These are phyloP conservation scores for Stentor roeselii DNA, from an alignment of 73 alveolate genomes.

Conservation along the genomic window DNA sequence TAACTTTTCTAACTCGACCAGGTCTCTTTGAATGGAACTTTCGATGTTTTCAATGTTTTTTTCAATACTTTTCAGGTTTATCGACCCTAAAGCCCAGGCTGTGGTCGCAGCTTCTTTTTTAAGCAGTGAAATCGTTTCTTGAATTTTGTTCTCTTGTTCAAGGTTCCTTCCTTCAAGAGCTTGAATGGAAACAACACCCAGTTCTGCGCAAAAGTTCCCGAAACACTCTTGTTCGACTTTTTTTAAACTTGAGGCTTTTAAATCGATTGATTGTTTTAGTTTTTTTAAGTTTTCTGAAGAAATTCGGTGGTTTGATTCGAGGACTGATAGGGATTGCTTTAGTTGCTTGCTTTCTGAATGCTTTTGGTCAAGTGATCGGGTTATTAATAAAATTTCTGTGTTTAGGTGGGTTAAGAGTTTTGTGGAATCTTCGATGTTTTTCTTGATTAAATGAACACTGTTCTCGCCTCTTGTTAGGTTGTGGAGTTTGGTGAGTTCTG, in stretches of 20 bases:
- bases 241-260: no score
- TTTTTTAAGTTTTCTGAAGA: no score
- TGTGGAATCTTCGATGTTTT: slow-evolving; percentile 53
- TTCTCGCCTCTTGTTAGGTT: slow-evolving; percentile 3
- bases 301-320: no score
- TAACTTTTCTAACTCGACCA: slow-evolving; percentile 46
- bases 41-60: slow-evolving; percentile 48
- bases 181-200: slow-evolving; percentile 40
- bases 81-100: slow-evolving; percentile 29
- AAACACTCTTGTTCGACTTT: slow-evolving; percentile 52
- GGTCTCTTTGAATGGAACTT: slow-evolving; percentile 38
- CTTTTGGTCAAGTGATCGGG: no score
- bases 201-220: slow-evolving; percentile 60
- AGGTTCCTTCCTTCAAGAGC: slow-evolving; percentile 66
- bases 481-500: slow-evolving; percentile 31
- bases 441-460: slow-evolving; percentile 4
- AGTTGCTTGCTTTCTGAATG: no score
- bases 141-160: slow-evolving; percentile 43
- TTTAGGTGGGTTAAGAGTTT: no score
- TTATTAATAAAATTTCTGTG: no score
- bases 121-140: slow-evolving; percentile 25
- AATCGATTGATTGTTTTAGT: no score
- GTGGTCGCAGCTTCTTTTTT: slow-evolving; percentile 37
- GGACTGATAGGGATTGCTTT: no score
- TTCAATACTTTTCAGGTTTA: slow-evolving; percentile 44